These are phyloP conservation scores for Picea mariana DNA, from an alignment of 83 land plant genomes.

Conservation along the genomic window DNA sequence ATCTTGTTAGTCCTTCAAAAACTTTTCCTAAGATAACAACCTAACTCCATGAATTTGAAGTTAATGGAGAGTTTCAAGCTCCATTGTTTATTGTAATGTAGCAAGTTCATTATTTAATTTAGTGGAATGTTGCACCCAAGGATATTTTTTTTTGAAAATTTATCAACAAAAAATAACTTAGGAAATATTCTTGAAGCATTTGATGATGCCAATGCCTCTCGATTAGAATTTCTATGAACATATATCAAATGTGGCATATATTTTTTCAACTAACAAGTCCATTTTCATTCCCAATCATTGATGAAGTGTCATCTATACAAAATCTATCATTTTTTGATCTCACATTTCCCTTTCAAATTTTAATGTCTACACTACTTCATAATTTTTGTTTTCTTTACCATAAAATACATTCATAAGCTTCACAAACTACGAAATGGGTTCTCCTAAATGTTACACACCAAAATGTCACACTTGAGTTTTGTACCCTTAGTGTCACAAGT, in stretches of 20 bases:
- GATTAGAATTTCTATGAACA: background rate
- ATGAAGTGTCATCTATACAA: background rate
- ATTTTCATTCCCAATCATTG: background rate
- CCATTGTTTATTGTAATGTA: background rate
- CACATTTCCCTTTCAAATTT: background rate
- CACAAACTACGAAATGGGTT: background rate
- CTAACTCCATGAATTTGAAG: background rate
- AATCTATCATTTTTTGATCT: background rate
- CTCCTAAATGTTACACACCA: background rate
- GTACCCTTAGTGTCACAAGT: no score
- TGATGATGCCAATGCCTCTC: background rate
- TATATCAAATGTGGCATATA: background rate
- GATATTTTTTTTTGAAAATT: background rate
- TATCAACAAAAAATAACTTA: background rate
- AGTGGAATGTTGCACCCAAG: background rate
- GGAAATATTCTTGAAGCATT: background rate
- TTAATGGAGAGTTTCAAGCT: background rate
- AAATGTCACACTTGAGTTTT: background rate
- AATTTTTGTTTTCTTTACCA: background rate
- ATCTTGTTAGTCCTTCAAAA: no score
- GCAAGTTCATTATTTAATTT: background rate
- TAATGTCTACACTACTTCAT: background rate
- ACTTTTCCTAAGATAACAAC: no score
- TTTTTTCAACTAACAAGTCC: background rate
- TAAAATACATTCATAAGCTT: background rate